phyloP scores from a whole-genome alignment of 2,329 filamentous ascomycete genomes.

The Claviceps sp. region DNA sequence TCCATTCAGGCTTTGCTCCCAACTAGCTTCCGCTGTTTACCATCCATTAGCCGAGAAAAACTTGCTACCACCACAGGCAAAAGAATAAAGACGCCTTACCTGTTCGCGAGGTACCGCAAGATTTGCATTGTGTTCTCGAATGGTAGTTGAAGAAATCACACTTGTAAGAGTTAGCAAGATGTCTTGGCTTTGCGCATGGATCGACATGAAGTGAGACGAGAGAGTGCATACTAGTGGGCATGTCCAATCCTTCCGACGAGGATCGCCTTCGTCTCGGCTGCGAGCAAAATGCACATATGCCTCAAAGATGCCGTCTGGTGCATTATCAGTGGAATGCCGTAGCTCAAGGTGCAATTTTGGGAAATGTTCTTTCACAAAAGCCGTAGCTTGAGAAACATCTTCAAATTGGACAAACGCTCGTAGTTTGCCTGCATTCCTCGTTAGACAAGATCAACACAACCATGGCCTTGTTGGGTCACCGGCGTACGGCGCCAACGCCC shows the following conservation, averaged over 20 bases:
- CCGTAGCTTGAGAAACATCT: slow-evolving; percentile 24
- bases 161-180: slow-evolving; percentile 14
- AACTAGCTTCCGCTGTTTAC: slow-evolving; percentile 11
- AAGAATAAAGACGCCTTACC: slow-evolving; percentile 12
- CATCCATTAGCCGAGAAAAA: neutral
- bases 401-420: slow-evolving; percentile 30
- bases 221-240: slow-evolving; percentile 19
- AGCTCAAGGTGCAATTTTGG: slow-evolving; percentile 25
- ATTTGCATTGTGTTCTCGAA: slow-evolving; percentile 24
- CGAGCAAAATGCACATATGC: slow-evolving; percentile 29
- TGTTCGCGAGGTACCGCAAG: slow-evolving; percentile 20
- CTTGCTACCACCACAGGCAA: no score
- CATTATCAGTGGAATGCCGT: slow-evolving; percentile 23
- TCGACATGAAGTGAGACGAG: no score
- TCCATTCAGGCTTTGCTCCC: slow-evolving; percentile 29
- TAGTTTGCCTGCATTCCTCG: slow-evolving; percentile 18
- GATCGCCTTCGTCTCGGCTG: slow-evolving; percentile 21
- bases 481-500: no score
- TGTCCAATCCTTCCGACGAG: slow-evolving; percentile 19
- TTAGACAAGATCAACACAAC: neutral
- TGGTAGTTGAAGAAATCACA: slow-evolving; percentile 28
- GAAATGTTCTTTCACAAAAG: slow-evolving; percentile 30
- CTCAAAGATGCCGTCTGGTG: slow-evolving; percentile 23
- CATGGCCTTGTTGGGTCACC: no score
- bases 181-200: neutral